phyloP scores from a whole-genome alignment of 2,329 filamentous ascomycete species.

The Diaporthe helianthi region DNA sequence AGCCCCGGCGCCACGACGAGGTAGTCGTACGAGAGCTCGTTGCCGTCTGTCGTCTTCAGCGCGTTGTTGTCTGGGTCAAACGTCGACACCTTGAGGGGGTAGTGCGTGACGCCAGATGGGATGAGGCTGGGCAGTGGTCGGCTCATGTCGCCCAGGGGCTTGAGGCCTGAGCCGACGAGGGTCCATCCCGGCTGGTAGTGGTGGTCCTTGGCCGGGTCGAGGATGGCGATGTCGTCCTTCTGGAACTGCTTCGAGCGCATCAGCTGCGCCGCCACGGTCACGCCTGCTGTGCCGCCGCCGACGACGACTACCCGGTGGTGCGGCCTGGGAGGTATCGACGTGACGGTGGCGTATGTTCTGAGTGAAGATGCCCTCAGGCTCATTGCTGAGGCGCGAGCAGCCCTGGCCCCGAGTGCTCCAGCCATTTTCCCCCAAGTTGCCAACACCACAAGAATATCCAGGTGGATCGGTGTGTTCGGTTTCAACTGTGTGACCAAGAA shows the following conservation, averaged over 20 bases:
- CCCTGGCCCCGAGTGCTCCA: slow-evolving; percentile 26
- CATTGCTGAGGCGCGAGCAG: slow-evolving; percentile 25
- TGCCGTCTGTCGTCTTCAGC: slow-evolving; percentile 45
- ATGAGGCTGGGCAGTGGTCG: slow-evolving; percentile 43
- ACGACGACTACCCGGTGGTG: slow-evolving; percentile 38
- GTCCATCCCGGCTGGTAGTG: slow-evolving; percentile 49
- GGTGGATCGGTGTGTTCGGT: neutral
- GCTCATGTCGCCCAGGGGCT: slow-evolving; percentile 40
- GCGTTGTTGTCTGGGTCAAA: slow-evolving; percentile 47
- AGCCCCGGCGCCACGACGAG: slow-evolving; percentile 47
- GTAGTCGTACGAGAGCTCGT: slow-evolving; percentile 47
- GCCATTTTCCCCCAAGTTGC: slow-evolving; percentile 5
- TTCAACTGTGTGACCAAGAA: too few relatives aligned
- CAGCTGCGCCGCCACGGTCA: slow-evolving; percentile 37
- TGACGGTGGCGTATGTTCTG: slow-evolving; percentile 34
- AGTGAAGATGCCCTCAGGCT: slow-evolving; percentile 17
- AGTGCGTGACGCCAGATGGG: slow-evolving; percentile 45
- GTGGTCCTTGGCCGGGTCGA: slow-evolving; percentile 45
- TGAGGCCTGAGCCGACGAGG: slow-evolving; percentile 47
- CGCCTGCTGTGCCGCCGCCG: slow-evolving; percentile 38
- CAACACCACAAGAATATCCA: neutral
- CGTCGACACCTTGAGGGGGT: slow-evolving; percentile 43
- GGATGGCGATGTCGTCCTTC: slow-evolving; percentile 46
- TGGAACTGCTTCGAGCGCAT: slow-evolving; percentile 38
- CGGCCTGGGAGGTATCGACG: slow-evolving; percentile 34